A percentile compares a stretch with the other conserved stretches of the same genome.
phyloP scores from a whole-genome alignment of 140 eudicot genomes.

The Stevia rebaudiana region DNA sequence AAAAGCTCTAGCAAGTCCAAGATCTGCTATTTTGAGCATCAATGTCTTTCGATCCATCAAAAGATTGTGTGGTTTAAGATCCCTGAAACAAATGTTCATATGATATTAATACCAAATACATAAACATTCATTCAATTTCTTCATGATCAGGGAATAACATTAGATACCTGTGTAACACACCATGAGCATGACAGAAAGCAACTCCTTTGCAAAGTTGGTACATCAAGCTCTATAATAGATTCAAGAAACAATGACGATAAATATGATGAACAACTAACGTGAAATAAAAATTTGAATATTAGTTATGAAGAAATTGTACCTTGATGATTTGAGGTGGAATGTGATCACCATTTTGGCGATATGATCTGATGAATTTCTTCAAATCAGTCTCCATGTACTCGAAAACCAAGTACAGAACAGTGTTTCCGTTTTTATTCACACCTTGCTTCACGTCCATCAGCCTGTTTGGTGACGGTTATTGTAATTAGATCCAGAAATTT shows the following conservation, averaged over 20 bases:
- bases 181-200: constrained; percentile 82
- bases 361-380: constrained; percentile 62
- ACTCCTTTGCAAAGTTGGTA: constrained; percentile 91
- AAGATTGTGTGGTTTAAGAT: constrained; percentile 84
- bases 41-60: constrained; percentile 78
- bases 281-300: background rate
- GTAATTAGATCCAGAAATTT: background rate
- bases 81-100: constrained; percentile 36
- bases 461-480: constrained; percentile 27
- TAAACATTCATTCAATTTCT: background rate
- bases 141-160: background rate
- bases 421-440: constrained; percentile 72
- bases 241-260: background rate
- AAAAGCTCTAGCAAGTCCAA: constrained; percentile 81
- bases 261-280: background rate
- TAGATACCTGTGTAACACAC: constrained; percentile 73
- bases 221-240: constrained; percentile 60
- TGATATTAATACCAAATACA: background rate
- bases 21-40: constrained; percentile 82
- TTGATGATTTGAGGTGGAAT: constrained; percentile 48
- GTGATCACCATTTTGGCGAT: constrained; percentile 40
- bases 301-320: constrained; percentile 23
- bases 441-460: constrained; percentile 93
- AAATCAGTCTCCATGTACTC: constrained; percentile 93
- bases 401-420: constrained; percentile 79